Evolutionary conservation across 2,329 filamentous ascomycete genomes (phyloP).

Genomic region (Grosmannia huntii): DNA sequence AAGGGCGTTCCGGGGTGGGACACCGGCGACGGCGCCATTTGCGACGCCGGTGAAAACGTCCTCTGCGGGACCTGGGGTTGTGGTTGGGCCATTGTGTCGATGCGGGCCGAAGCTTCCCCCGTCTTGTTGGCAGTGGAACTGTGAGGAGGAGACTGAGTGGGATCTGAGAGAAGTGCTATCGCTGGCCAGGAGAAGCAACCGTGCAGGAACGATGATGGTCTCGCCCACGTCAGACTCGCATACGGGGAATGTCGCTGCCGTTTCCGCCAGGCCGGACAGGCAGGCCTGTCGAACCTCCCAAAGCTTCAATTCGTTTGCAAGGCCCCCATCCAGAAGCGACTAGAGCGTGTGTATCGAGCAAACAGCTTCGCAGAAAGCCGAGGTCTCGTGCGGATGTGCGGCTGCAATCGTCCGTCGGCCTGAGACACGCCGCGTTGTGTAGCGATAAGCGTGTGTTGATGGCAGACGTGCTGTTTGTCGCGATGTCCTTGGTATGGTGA

Average conservation of each 20-base stretch:
- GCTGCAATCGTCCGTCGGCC: not conserved
- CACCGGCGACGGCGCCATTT: slow-evolving; percentile 13
- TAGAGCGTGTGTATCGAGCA: not conserved
- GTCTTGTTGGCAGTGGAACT: not conserved
- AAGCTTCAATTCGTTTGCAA: slow-evolving; percentile 9
- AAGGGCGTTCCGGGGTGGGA: slow-evolving; percentile 9
- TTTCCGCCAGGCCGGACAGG: slow-evolving; percentile 25
- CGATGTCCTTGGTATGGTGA: not conserved
- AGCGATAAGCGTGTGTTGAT: not conserved
- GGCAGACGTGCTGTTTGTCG: not conserved
- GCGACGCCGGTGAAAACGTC: slow-evolving; percentile 12
- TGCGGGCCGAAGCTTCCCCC: not conserved
- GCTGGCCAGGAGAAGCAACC: not conserved
- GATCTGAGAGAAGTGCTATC: not conserved
- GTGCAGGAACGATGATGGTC: not conserved
- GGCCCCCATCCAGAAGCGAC: slow-evolving; percentile 7
- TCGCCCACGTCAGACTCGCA: not conserved
- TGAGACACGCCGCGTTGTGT: not conserved
- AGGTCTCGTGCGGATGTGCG: not conserved
- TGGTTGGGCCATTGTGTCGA: slow-evolving; percentile 42
- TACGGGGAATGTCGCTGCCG: not conserved
- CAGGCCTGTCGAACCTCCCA: slow-evolving; percentile 34
- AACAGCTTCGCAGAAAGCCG: not conserved
- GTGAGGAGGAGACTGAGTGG: not conserved
- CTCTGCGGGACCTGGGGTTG: slow-evolving; percentile 30